Percentiles rank a stretch among this genome's conserved stretches.
phyloP scores from a whole-genome alignment of 257 asterid species.

The Nicotiana noctiflora region DNA sequence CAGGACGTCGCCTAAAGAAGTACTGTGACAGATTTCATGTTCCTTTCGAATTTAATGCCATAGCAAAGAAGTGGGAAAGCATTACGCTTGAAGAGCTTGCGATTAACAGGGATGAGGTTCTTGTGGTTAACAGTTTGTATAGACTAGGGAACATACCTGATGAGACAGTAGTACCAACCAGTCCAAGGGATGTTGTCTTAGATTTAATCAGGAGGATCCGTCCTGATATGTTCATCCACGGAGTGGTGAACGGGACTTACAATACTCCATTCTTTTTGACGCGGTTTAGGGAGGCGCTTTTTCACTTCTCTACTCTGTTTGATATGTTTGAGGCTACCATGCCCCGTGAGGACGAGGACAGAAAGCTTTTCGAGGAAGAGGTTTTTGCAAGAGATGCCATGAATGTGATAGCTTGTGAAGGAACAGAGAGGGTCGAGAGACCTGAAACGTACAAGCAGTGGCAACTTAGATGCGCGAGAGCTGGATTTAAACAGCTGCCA shows the following conservation, averaged over 20 bases:
- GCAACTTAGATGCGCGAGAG: constrained; percentile 31
- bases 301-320: constrained; percentile 29
- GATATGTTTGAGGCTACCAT: constrained; percentile 29
- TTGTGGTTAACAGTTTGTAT: constrained; percentile 30
- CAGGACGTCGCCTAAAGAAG: constrained; percentile 27
- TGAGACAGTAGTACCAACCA: constrained; percentile 28
- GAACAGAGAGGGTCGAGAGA: constrained; percentile 35
- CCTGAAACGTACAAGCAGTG: constrained; percentile 38
- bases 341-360: constrained; percentile 17
- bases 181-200: constrained; percentile 35
- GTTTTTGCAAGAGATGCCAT: constrained; percentile 26
- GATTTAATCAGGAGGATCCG: constrained; percentile 25
- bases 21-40: constrained; percentile 28
- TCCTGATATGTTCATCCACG: constrained; percentile 27
- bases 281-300: constrained; percentile 34
- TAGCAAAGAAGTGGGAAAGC: constrained; percentile 37
- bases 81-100: constrained; percentile 25
- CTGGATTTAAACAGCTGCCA: constrained; percentile 31
- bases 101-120: constrained; percentile 20
- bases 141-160: constrained; percentile 36
- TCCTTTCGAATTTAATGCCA: constrained; percentile 29
- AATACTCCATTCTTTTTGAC: constrained; percentile 32
- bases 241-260: constrained; percentile 29
- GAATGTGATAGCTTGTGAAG: constrained; percentile 38
- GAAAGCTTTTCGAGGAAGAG: constrained; percentile 25